Base-by-base conservation (phyloP, 345 rosid genomes). In the Eucalyptus brandiana region DNA sequence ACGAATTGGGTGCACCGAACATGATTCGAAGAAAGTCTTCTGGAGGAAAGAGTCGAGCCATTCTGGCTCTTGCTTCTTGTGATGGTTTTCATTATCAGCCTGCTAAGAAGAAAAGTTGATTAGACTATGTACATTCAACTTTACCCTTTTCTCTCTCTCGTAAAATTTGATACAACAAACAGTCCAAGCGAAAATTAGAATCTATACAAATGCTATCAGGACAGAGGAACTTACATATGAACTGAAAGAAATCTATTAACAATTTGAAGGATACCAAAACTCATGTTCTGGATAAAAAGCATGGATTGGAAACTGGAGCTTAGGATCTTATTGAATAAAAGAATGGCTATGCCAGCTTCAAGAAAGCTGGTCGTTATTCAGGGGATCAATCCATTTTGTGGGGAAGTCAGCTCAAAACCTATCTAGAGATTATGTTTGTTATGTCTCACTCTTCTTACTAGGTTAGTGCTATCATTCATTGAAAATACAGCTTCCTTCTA, bases 21-120 rank as follows among this genome's bases (percentile, higher is more conserved):
- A 92, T 10, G 90, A 50, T 37, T 90, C 90, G 34, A 93, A 93
- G 91, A 92, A 93, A 13, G 80, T 90, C 56, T 87, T 89, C 49
- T 56, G 49, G 85, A 93, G 87, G 69, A 93, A 92, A 34, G 86
- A 76, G 81, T 90, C 89, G 0, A 93, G 49, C 95, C 94, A 93
- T 51, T 91, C 90, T 42, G 92, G 91, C 56, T 92, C 67, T 87
- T 69, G 60, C 5, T 72, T 86, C 51, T 65, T 48, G 32, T n/a
- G 34, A n/a, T 69, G 65, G 44, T n/a, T 83, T 50, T 12, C 85
- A 44, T 37, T 67, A 32, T 60, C 85, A 34, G 86, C 40, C 86
- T 86, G 83, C 48, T 42, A 56, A 86, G 50, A 86, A 17, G 83
- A 53, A 34, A n/a, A 26, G 34, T 45, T 42, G 21, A 16, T 48